Percentiles rank a stretch among this genome's conserved stretches.
These are phyloP conservation scores for Penstemon davidsonii DNA, from an alignment of 257 asterid genomes.

Conservation along the genomic window DNA sequence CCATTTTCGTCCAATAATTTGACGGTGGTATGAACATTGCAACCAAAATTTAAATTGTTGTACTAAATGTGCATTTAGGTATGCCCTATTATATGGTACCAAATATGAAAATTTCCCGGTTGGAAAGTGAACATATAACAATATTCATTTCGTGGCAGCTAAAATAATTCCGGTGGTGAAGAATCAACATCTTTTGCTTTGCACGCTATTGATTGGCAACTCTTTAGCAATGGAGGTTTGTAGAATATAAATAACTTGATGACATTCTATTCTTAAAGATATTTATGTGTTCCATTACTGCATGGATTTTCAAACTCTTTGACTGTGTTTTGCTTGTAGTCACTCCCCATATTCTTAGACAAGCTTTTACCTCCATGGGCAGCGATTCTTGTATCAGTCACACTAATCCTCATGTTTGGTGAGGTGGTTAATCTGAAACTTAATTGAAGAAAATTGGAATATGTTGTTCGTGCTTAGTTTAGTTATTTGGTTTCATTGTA, in stretches of 20 bases:
- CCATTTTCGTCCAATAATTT: too few relatives aligned
- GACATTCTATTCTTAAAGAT: constrained; percentile 2
- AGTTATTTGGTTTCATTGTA: constrained; percentile 4
- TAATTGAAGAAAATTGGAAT: constrained; percentile 12
- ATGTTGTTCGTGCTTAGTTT: constrained; percentile 13
- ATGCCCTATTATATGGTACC: too few relatives aligned
- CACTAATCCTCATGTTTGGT: constrained; percentile 94
- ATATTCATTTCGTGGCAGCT: constrained; percentile 53
- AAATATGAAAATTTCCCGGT: background rate
- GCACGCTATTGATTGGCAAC: constrained; percentile 99
- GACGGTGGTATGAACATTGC: too few relatives aligned
- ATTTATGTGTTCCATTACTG: constrained; percentile 2
- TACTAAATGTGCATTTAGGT: too few relatives aligned
- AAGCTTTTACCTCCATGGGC: constrained; percentile 99
- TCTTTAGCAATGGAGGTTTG: constrained; percentile 99
- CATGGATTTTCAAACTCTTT: background rate
- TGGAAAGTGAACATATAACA: background rate
- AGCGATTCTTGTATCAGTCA: constrained; percentile 83
- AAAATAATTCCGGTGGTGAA: constrained; percentile 95
- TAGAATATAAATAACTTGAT: constrained; percentile 22
- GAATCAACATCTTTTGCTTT: constrained; percentile 96
- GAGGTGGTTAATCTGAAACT: constrained; percentile 55
- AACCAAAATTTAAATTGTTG: too few relatives aligned
- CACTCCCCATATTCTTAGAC: constrained; percentile 98
- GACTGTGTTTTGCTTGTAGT: constrained; percentile 41